Evolutionary conservation across 2,329 filamentous ascomycete genomes (phyloP), one percentile per base, ranked within the genome.

Genomic region (Sarocladium oryzae): DNA sequence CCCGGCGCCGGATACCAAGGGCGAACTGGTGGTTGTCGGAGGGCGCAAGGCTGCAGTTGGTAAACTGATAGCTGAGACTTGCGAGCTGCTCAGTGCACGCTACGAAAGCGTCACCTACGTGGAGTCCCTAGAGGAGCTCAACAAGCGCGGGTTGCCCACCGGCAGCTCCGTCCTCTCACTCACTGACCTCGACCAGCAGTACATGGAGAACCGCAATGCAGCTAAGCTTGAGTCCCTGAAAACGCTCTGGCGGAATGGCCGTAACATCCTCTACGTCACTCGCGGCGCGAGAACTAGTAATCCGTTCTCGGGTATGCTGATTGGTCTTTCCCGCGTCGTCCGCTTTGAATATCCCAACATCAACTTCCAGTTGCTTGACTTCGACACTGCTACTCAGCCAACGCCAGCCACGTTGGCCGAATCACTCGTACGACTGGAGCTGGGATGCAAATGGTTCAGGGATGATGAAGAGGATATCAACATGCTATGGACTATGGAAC

Each of bases 161-260:
- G 18, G 23, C 23, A 51, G 48, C 32, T 59, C 60, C 7, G 36
- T 64, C 1, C 46, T 62, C 2, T 53, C 28, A 4, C 48, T 53
- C 9, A 23, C 40, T 1, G 52, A 53, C 21, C 48, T 53, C 10
- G 56, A 59, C n/a, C 49, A 55, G 48, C 49, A 52, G 6, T 59
- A 68, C 21, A 56, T 66, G n/a, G 60, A 62, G 6, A 65, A 67
- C 24, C 60, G 76, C 24, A 53, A 59, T 0, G 46, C 71, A 63
- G 52, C 52, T 5, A 57, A 54, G 1, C 52, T 60, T 53, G 50
- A 56, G 26, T 46, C 54, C 30, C 11, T 59, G 41, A 56, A 58
- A 40, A 23, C 54, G 28, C 23, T 62, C 10, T 55, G 53, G 40
- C 52, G 54, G 0, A 46, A 53, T 6, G 51, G 50, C n/a, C 50